Evolutionary conservation across 192 early-diverging fungal species (phyloP), one percentile per base, ranked within the genome.

Genomic region (Coemansia umbellata): DNA sequence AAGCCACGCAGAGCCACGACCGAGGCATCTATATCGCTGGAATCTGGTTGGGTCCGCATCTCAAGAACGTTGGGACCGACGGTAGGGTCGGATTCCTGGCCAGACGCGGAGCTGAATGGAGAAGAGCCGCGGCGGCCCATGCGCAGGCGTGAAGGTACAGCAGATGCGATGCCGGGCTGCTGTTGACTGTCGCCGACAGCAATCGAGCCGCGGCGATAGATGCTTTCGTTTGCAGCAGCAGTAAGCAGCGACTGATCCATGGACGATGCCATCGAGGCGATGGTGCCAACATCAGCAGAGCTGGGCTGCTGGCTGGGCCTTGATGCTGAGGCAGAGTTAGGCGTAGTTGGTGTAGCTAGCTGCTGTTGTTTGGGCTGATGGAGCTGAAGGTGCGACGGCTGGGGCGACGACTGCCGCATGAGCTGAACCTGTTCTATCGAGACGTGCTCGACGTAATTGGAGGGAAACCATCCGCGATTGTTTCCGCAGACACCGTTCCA

Each of bases 401-500:
- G 43, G 10, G 43, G 43, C 43, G 43, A 45, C 48, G 53, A 39
- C 63, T 74, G 69, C 4, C 60, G 73, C 53, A 69, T 42, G 17
- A 73, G 49, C 49, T 74, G 62, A 3, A 79, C 72, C 58, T 83
- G 78, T 54, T 75, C 81, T 19, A 81, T 64, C 2, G 80, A 70
- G 13, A 87, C 47, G 39, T 79, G 72, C 58, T 81, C 68, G 32
- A 91, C 86, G 77, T 90, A 91, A 74, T 93, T 91, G 22, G 85
- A 87, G 8, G 91, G 91, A 74, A 93, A 93, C 90, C 91, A 89
- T 18, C 95, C 95, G 37, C 91, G 82, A 55, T 83, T 71, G 39
- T 80, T 85, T 45, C 81, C 80, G 60, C 85, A 87, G 50, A 86
- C 63, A 13, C 96, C 96, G 58, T 95, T 92, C 96, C 96, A 98